Evolutionary conservation across 495 filamentous ascomycete species (phyloP), one percentile per base, ranked within the genome.

Genomic region (Elaphomyces granulatus): DNA sequence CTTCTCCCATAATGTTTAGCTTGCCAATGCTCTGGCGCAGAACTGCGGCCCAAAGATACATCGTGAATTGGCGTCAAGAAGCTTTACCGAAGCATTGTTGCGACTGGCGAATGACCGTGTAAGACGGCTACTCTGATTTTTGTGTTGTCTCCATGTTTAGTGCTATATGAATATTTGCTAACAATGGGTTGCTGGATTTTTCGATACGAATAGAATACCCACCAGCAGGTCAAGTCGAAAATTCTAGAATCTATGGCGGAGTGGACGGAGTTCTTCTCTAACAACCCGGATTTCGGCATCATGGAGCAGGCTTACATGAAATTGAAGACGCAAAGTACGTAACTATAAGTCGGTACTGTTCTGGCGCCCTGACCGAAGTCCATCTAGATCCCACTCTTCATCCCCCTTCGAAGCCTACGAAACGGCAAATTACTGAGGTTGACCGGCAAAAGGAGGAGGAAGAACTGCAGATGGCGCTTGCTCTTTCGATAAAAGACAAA

Each of bases 361-460:
- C n/a, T n/a, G n/a, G n/a, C n/a, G n/a, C n/a, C n/a, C n/a, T n/a
- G n/a, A n/a, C n/a, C n/a, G n/a, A n/a, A n/a, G n/a, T n/a, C n/a
- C n/a, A n/a, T n/a, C n/a, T 52, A 78, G 90, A 96, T 61, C 90
- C 90, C 9, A 92, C 84, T 38, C 60, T 98, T 15, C 83, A 92
- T 39, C 81, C 92, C 9, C 90, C 90, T 0, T 90, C 85, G 28
- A 90, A 90, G 48, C 90, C 90, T 2, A 79, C 77, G 40, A 98
- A 98, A 66, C 78, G 76, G 32, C 75, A 83, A 51, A 88, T 98
- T 38, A 94, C 88, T 30, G 81, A 88, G 20, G 34, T 80, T 32
- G 90, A 98, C 61, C 75, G 92, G 37, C 81, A 85, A 60, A 95
- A 93, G 58, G 90, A 98, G 51, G 90, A 98, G 45, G 92, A 96